Base-by-base conservation (phyloP, 1,284 basidiomycete genomes). In the Cutaneotrichosporon sp. region DNA sequence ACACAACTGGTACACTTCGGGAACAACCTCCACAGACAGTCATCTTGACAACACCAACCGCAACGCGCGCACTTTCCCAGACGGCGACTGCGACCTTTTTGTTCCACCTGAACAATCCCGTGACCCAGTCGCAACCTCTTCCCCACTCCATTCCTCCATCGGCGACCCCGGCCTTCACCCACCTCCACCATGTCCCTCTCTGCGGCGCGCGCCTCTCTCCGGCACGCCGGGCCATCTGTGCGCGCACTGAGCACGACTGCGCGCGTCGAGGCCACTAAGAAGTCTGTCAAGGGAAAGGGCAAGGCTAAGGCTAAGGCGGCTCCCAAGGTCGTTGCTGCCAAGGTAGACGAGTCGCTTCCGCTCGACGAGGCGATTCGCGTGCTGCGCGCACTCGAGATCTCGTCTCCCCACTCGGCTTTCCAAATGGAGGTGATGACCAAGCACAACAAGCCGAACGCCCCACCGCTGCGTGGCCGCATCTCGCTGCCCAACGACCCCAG, bases 391-490 rank as follows among this genome's bases (percentile, higher is more conserved):
- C 86, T 91, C 14, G 90, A 93, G 79, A 89, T 92, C 61, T 85
- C 87, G 30, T 85, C 85, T 62, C 89, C 91, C 7, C 84, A 84
- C 63, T 84, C 90, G 4, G 88, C 89, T 1, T 92, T 89, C 74
- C 90, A 92, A 69, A 82, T 97, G 32, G 87, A 87, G 58, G 83
- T 97, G 65, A 88, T 89, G 73, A 91, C 91, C 0, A 87, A 87
- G 65, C 85, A 90, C 81, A 84, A 85, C 63, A 87, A 87, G 73
- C 88, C 90, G 69, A 34, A 52, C 32, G 83, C 89, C 60, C 84
- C 88, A 40, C 86, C 93, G 26, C 89, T 94, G 9, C 90, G 91
- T 73, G 93, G 94, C 11, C 85, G 88, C 65, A 84, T 88, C 64
- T 84, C 84, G 60, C 81, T 90, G 38, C 88, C 89, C 2, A 83